Evolutionary conservation across 2,329 filamentous ascomycete species (phyloP), one percentile per base, ranked within the genome.

Genomic region (Pseudogymnoascus sp.): DNA sequence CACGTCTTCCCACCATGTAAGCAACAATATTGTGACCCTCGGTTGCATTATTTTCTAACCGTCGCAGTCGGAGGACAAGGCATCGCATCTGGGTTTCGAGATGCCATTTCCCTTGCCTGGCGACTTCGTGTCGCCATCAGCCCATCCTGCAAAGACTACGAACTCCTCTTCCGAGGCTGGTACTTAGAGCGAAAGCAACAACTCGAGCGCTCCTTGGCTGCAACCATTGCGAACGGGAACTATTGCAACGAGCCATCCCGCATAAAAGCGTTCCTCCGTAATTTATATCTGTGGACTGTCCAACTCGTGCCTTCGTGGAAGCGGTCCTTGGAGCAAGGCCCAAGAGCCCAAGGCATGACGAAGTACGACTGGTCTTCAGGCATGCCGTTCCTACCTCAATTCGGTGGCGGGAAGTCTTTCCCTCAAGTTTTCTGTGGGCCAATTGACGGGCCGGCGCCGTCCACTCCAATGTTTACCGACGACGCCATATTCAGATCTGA

Each of bases 1-100:
- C 80, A 82, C 68, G 80, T 82, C 4, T 82, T 82, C 64, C 80
- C 80, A 4, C 80, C 80, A 2, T 82, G 74, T 76, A 23, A n/a
- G n/a, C n/a, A n/a, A n/a, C n/a, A n/a, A n/a, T n/a, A n/a, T n/a
- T n/a, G n/a, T n/a, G n/a, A n/a, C n/a, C n/a, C n/a, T n/a, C n/a
- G n/a, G n/a, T n/a, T n/a, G n/a, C n/a, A n/a, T n/a, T n/a, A n/a
- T n/a, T n/a, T n/a, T n/a, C 23, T 56, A 17, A 33, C 29, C 21
- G 6, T 19, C 1, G 13, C 40, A 75, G 73, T 78, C 63, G 76
- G 75, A 1, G 77, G 76, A 1, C 76, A 78, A 66, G 76, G 77
- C 2, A 77, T 78, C 37, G 71, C 72, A 2, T 76, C 73, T 2
- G 77, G 77, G 2, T 75, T 78, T 61, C 71, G 76, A 19, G 76